Conservation (phyloP, 2,329 filamentous ascomycete species). For the Penicillium corylophilum region DNA sequence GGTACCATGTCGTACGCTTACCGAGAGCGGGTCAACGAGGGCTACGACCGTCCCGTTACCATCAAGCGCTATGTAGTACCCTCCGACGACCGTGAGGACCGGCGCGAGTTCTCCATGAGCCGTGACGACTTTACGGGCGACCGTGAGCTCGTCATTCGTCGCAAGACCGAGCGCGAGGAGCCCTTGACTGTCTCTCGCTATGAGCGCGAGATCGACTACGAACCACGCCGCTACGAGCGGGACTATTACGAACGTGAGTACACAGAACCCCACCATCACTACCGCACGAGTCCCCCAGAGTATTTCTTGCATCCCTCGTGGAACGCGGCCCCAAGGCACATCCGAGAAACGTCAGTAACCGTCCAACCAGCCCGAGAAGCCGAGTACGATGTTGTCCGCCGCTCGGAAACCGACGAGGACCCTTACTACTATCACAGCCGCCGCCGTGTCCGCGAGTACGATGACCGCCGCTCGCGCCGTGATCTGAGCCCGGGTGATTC, state of each 20-base stretch:
- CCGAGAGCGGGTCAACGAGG: constrained; percentile 42
- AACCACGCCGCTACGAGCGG: constrained; percentile 44
- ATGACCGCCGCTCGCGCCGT: constrained; percentile 47
- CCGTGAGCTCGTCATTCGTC: constrained; percentile 47
- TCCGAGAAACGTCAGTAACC: constrained; percentile 57
- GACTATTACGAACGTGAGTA: constrained; percentile 47
- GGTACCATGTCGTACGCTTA: constrained; percentile 38
- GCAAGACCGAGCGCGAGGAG: constrained; percentile 48
- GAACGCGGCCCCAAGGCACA: constrained; percentile 49
- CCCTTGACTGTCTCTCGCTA: constrained; percentile 46
- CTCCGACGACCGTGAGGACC: constrained; percentile 38
- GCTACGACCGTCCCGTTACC: constrained; percentile 45
- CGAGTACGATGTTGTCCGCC: constrained; percentile 60
- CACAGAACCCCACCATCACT: constrained; percentile 44
- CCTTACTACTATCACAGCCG: constrained; percentile 64
- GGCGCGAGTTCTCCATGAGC: constrained; percentile 34
- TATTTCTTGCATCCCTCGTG: constrained; percentile 50
- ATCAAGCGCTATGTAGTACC: constrained; percentile 59
- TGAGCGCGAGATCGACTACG: constrained; percentile 47
- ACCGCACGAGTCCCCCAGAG: constrained; percentile 55
- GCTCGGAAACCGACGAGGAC: constrained; percentile 55
- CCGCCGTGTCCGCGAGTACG: constrained; percentile 55
- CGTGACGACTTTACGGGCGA: constrained; percentile 32
- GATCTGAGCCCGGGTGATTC: constrained; percentile 54
- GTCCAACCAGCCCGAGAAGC: constrained; percentile 56